Percentiles rank a stretch among this genome's conserved stretches.
These are phyloP conservation scores for Claviceps cyperi DNA, from an alignment of 2,329 filamentous ascomycete species.

Conservation along the genomic window DNA sequence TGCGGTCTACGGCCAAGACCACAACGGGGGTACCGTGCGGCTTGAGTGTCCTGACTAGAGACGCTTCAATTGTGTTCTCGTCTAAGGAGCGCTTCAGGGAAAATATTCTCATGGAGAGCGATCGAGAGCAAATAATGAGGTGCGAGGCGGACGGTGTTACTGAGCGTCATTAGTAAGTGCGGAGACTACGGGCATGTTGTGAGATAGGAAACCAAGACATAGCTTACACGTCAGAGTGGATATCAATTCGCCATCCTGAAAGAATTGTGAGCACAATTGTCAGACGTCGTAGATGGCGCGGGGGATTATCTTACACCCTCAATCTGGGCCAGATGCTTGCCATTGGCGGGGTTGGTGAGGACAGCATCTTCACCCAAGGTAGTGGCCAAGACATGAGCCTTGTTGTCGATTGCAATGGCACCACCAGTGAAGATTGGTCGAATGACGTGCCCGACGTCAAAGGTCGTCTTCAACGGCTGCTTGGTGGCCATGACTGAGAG, in stretches of 20 bases:
- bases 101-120: conserved; percentile 91
- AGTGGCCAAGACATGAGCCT: conserved; percentile 70
- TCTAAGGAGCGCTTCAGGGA: conserved; percentile 47
- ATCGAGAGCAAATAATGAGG: conserved; percentile 81
- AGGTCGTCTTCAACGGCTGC: conserved; percentile 67
- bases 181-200: no score
- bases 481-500: conserved; percentile 38
- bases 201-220: not conserved
- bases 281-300: not conserved
- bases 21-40: conserved; percentile 84
- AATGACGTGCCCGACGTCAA: conserved; percentile 68
- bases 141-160: conserved; percentile 82
- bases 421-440: conserved; percentile 92
- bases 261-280: not conserved
- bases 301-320: conserved; percentile 52
- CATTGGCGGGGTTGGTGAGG: conserved; percentile 71
- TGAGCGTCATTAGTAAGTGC: conserved; percentile 19
- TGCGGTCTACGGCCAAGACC: conserved; percentile 70
- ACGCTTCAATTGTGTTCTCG: conserved; percentile 44
- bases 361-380: conserved; percentile 86
- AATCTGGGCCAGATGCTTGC: conserved; percentile 67
- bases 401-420: conserved; percentile 66
- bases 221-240: conserved; percentile 53
- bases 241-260: conserved; percentile 62
- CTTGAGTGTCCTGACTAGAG: conserved; percentile 67